phyloP scores from a whole-genome alignment of 2,329 filamentous ascomycete genomes.

The Chaetoscypha palmicola region DNA sequence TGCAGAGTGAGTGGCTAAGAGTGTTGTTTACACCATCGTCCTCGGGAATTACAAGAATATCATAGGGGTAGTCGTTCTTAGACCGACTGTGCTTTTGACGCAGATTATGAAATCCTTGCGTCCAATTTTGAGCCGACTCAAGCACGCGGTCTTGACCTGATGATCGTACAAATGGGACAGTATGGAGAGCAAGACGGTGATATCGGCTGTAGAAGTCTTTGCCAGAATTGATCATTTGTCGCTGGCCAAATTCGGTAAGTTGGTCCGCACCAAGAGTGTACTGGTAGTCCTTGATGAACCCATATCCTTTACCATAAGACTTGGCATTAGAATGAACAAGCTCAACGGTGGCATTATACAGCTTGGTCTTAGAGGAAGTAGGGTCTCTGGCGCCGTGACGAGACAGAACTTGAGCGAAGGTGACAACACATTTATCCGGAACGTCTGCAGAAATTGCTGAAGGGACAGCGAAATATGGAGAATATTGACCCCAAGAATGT shows the following conservation, averaged over 20 bases:
- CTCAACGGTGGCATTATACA: conserved; percentile 57
- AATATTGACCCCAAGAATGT: conserved; percentile 73
- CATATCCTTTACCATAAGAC: conserved; percentile 54
- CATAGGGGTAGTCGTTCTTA: conserved; percentile 37
- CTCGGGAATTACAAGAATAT: conserved; percentile 66
- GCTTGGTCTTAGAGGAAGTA: conserved; percentile 56
- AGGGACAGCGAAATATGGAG: conserved; percentile 71
- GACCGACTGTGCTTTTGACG: conserved; percentile 36
- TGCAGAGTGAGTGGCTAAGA: conserved; percentile 67
- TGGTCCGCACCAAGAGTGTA: conserved; percentile 66
- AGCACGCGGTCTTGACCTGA: conserved; percentile 65
- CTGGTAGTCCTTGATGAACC: conserved; percentile 64
- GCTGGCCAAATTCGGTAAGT: conserved; percentile 60
- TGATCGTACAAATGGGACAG: conserved; percentile 64
- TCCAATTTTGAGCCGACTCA: conserved; percentile 68
- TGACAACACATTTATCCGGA: conserved; percentile 64
- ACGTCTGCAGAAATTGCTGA: conserved; percentile 54
- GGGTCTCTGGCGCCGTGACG: conserved; percentile 82
- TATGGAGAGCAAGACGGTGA: conserved; percentile 46
- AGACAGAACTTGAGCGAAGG: conserved; percentile 74
- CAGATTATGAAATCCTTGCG: conserved; percentile 58
- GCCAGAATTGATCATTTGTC: conserved; percentile 68
- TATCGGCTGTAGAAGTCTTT: conserved; percentile 71
- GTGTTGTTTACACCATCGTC: conserved; percentile 67
- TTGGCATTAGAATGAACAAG: conserved; percentile 54